These are phyloP conservation scores for Colletotrichum higginsianum DNA, from an alignment of 2,329 filamentous ascomycete genomes.

Conservation along the genomic window DNA sequence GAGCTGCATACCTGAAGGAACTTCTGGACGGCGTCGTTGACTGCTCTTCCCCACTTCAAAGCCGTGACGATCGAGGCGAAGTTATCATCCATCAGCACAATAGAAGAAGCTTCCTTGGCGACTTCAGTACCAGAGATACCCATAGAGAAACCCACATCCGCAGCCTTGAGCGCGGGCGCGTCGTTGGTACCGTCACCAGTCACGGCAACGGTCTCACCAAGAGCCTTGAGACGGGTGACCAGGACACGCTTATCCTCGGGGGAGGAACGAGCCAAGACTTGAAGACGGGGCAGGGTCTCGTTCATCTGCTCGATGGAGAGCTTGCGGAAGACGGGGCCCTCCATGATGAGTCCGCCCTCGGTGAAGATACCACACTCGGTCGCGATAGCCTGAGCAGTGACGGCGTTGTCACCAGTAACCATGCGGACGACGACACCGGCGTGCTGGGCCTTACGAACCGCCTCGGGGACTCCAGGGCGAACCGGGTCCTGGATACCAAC, in stretches of 20 bases:
- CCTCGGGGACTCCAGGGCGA: constrained; percentile 74
- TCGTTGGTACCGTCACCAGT: constrained; percentile 80
- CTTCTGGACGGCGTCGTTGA: constrained; percentile 78
- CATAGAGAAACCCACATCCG: constrained; percentile 79
- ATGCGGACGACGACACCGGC: constrained; percentile 80
- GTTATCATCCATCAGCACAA: constrained; percentile 78
- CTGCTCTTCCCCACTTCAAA: constrained; percentile 77
- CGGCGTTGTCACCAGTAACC: constrained; percentile 79
- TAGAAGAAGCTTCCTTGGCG: constrained; percentile 78
- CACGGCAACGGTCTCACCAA: constrained; percentile 72
- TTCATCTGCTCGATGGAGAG: constrained; percentile 68
- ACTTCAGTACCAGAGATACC: constrained; percentile 77
- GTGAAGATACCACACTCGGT: constrained; percentile 76
- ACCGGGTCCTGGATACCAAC: constrained; percentile 81
- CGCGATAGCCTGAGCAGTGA: constrained; percentile 76
- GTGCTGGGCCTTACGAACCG: constrained; percentile 73
- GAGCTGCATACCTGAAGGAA: constrained; percentile 69
- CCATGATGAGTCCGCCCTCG: constrained; percentile 74
- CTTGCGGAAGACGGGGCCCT: constrained; percentile 74
- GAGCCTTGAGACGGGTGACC: constrained; percentile 66
- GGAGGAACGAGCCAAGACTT: constrained; percentile 71
- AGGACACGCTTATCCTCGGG: constrained; percentile 73
- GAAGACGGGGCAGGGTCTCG: constrained; percentile 63
- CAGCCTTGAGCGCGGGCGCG: constrained; percentile 75
- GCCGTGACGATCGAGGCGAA: constrained; percentile 77